A percentile compares a stretch with the other conserved stretches of the same genome.
These are phyloP conservation scores for Pichia nanzhaoensis DNA, from an alignment of 805 yeast genomes.

Conservation along the genomic window DNA sequence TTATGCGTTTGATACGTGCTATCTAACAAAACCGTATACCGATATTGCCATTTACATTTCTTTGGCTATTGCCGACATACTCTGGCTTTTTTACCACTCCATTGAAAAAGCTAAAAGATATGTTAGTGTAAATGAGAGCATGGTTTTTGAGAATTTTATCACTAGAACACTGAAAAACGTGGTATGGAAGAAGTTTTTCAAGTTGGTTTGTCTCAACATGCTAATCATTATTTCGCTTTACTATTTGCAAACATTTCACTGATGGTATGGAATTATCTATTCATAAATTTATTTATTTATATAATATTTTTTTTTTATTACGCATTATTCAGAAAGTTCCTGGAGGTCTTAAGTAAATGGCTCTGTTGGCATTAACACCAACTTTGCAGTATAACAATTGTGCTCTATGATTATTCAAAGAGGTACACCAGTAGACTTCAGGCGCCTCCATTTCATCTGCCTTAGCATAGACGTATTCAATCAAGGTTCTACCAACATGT, in stretches of 20 bases:
- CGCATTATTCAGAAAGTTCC: not conserved
- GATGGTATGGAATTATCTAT: no score
- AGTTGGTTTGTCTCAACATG: not conserved
- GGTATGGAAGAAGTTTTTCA: not conserved
- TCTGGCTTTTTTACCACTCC: slow-evolving; percentile 8
- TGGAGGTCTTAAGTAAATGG: not conserved
- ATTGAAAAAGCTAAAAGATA: not conserved
- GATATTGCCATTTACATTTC: slow-evolving; percentile 34
- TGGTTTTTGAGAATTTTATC: slow-evolving; percentile 8
- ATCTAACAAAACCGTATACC: slow-evolving; percentile 40
- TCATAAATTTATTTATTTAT: no score
- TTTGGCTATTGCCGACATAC: slow-evolving; percentile 27
- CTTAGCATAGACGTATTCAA: slow-evolving; percentile 41
- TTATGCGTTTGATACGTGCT: slow-evolving; percentile 38
- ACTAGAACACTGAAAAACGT: not conserved
- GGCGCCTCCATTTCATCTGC: slow-evolving; percentile 38
- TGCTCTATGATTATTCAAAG: slow-evolving; percentile 48
- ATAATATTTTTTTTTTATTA: no score
- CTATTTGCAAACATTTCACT: not conserved
- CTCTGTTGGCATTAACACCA: not conserved
- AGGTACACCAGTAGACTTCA: slow-evolving; percentile 49
- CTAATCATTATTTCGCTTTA: not conserved
- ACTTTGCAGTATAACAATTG: slow-evolving; percentile 26
- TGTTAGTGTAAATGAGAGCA: slow-evolving; percentile 13
- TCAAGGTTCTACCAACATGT: slow-evolving; percentile 46